phyloP scores from a whole-genome alignment of 164 flowering plant genomes.

The Liquidambar formosana region DNA sequence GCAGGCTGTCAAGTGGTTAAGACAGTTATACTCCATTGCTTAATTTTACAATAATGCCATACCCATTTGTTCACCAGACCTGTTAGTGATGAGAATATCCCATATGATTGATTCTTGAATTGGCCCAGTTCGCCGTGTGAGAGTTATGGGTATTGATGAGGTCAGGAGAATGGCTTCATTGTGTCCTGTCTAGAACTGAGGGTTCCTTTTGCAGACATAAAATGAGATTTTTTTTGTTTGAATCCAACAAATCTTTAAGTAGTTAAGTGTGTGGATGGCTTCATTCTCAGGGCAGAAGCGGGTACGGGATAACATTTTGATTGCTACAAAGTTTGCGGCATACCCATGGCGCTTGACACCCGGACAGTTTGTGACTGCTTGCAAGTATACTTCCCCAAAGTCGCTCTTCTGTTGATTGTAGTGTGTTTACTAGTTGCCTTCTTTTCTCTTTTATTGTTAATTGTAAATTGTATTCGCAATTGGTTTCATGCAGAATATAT shows the following conservation, averaged over 20 bases:
- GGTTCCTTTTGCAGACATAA: not conserved
- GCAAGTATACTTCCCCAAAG: constrained; percentile 57
- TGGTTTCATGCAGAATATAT: too few species aligned
- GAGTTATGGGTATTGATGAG: not conserved
- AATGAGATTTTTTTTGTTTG: not conserved
- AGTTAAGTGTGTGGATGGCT: not conserved
- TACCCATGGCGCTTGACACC: constrained; percentile 97
- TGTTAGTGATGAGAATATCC: not conserved
- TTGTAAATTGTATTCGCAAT: too few species aligned
- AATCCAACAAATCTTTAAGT: not conserved
- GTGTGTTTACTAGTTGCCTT: not conserved
- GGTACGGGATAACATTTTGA: constrained; percentile 54
- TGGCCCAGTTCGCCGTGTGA: not conserved
- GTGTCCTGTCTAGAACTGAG: not conserved
- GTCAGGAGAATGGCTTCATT: not conserved
- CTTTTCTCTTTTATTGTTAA: too few species aligned
- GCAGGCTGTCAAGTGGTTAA: not conserved
- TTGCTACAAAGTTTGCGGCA: constrained; percentile 97
- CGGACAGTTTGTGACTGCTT: constrained; percentile 82
- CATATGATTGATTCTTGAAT: not conserved
- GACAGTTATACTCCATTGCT: not conserved
- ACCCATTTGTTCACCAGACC: not conserved
- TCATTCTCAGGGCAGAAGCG: constrained; percentile 45
- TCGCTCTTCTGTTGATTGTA: not conserved
- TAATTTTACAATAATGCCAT: not conserved